Evolutionary conservation across 1,139 yeast species (phyloP).

Genomic region (Pichia sp.): DNA sequence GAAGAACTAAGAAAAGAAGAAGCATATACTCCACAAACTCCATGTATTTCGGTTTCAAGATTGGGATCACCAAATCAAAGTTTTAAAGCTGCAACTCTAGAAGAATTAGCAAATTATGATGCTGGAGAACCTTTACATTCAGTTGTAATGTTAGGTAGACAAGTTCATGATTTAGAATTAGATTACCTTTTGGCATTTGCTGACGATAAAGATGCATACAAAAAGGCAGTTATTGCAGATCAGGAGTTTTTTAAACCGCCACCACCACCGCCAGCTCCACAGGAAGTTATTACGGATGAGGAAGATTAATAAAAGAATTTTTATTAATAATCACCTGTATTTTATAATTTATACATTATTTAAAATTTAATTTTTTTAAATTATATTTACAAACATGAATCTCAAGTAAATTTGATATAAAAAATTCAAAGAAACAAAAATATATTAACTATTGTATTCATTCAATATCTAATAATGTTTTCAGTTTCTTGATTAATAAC

Average conservation of each 20-base stretch:
- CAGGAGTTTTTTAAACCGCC: conserved; percentile 61
- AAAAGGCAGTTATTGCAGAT: conserved; percentile 54
- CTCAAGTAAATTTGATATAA: not conserved
- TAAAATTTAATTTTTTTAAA: not conserved
- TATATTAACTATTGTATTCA: conserved; percentile 3
- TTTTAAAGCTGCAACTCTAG: conserved; percentile 80
- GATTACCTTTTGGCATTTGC: conserved; percentile 79
- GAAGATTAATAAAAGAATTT: conserved; percentile 11
- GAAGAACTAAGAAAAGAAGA: conserved; percentile 69
- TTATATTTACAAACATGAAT: not conserved
- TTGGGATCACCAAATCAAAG: conserved; percentile 80
- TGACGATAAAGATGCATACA: conserved; percentile 57
- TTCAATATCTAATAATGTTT: conserved; percentile 71
- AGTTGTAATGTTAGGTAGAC: conserved; percentile 83
- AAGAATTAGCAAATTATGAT: conserved; percentile 70
- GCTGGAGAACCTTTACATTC: conserved; percentile 95
- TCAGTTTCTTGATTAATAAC: conserved; percentile 83
- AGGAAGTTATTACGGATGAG: conserved; percentile 16
- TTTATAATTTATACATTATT: too few species aligned
- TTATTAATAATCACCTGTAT: too few species aligned
- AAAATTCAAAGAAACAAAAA: too few species aligned
- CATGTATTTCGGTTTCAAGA: conserved; percentile 89
- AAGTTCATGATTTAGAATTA: conserved; percentile 87
- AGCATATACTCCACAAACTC: conserved; percentile 80
- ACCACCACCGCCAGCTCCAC: conserved; percentile 17